Evolutionary conservation across 192 early-diverging fungal genomes (phyloP).

Genomic region (Backusella circina): DNA sequence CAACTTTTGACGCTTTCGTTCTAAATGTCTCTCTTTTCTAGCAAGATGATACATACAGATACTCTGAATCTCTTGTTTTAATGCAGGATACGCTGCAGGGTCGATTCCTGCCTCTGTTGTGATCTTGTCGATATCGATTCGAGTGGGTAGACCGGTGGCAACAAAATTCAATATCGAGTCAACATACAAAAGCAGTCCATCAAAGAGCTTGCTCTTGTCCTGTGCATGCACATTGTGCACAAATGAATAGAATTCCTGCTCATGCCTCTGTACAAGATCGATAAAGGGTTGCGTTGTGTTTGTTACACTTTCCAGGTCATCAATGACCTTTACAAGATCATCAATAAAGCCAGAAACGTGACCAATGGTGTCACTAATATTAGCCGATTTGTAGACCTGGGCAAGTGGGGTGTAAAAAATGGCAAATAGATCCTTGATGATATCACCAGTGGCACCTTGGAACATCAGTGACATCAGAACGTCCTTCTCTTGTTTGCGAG

Average conservation of each 20-base stretch:
- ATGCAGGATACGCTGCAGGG: conserved; percentile 20
- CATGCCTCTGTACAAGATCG: conserved; percentile 44
- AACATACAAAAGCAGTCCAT: conserved; percentile 42
- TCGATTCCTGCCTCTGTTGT: conserved; percentile 17
- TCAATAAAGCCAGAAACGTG: conserved; percentile 48
- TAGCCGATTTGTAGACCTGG: conserved; percentile 53
- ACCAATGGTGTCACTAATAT: conserved; percentile 48
- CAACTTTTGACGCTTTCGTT: conserved; percentile 32
- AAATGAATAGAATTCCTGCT: conserved; percentile 51
- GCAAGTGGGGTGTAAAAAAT: conserved; percentile 59
- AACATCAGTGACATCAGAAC: conserved; percentile 45
- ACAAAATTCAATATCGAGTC: conserved; percentile 41
- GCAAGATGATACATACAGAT: conserved; percentile 21
- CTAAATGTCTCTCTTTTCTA: conserved; percentile 34
- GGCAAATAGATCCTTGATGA: conserved; percentile 51
- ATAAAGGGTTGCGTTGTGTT: conserved; percentile 40
- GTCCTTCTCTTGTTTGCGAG: conserved; percentile 47
- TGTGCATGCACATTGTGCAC: conserved; percentile 50
- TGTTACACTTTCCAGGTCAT: conserved; percentile 27
- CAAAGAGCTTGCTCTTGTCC: conserved; percentile 45
- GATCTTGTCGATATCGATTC: conserved; percentile 26
- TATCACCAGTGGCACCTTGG: conserved; percentile 48
- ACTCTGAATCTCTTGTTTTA: conserved; percentile 31
- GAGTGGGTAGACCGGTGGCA: conserved; percentile 30
- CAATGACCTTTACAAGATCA: conserved; percentile 52